Conservation (phyloP, 495 filamentous ascomycete genomes). For the Penicillium crystallinum region DNA sequence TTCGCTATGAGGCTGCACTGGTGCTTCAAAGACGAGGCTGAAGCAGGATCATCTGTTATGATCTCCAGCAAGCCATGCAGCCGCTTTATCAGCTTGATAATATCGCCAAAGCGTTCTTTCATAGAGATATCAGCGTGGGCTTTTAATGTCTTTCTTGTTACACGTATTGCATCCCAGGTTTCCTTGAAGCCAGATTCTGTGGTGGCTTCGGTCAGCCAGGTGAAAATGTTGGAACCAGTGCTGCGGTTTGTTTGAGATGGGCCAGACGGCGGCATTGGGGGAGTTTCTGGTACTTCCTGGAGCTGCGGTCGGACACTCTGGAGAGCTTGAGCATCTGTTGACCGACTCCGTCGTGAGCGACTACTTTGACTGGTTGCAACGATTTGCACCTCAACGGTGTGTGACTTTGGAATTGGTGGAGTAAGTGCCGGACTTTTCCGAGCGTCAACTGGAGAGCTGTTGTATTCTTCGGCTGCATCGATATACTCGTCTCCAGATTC, state of each 20-base stretch:
- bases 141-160: not conserved
- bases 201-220: not conserved
- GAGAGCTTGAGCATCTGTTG: not conserved
- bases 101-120: not conserved
- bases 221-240: not conserved
- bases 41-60: not conserved
- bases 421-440: not conserved
- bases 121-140: not conserved
- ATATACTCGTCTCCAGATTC: not conserved
- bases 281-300: not conserved
- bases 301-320: not conserved
- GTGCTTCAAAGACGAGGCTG: not conserved
- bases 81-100: not conserved
- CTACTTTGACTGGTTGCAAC: not conserved
- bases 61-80: not conserved
- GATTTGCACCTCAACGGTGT: not conserved
- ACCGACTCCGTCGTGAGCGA: not conserved
- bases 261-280: not conserved
- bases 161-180: not conserved
- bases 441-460: not conserved
- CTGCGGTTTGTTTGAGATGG: not conserved
- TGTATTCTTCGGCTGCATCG: not conserved
- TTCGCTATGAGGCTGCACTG: slow-evolving; percentile 2
- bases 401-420: not conserved
- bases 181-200: slow-evolving; percentile 1